Evolutionary conservation across 805 yeast species (phyloP), one percentile per base, ranked within the genome.

Genomic region (Nakazawaea pomicola): DNA sequence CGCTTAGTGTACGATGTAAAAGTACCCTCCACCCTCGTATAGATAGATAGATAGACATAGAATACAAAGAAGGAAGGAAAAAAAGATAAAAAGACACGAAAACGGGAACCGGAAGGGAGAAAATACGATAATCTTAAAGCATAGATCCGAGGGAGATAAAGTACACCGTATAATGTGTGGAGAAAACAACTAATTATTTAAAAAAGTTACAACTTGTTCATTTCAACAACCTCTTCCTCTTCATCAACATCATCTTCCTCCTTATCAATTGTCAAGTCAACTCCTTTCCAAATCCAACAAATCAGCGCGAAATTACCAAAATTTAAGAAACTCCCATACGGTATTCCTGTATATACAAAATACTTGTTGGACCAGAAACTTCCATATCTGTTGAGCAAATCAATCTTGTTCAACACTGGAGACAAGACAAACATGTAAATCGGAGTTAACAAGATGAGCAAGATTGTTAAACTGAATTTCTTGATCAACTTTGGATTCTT

Each of bases 231-330:
- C 24, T 39, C 43, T 23, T 40, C 43, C 10, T 34, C 43, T 1
- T 34, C 43, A 14, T 33, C 36, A 1, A 8, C 36, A 14, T 15
- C 36, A n/a, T 16, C 34, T n/a, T 14, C 19, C 10, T 33, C 36
- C 16, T 24, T 33, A 14, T 33, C 36, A 12, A 33, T 11, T 15
- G 15, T 21, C 9, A 34, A 16, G 17, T 34, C 39, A 3, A 39
- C 36, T 10, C 43, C 43, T 27, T 29, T 33, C 43, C 43, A 40
- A 10, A 40, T n/a, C 34, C 34, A 40, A 15, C 43, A 40, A 10
- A 40, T 29, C 25, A 14, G 12, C 14, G 21, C 11, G 18, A 34
- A 40, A 19, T 29, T 40, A 12, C 34, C 7, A 11, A 27, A 34
- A 25, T 40, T 34, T 5, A 40, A 24, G 27, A 40, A 34, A 4